A percentile compares a stretch with the other conserved stretches of the same genome.
These are phyloP conservation scores for Fusarium robinianum DNA, from an alignment of 2,329 filamentous ascomycete species.

Conservation along the genomic window DNA sequence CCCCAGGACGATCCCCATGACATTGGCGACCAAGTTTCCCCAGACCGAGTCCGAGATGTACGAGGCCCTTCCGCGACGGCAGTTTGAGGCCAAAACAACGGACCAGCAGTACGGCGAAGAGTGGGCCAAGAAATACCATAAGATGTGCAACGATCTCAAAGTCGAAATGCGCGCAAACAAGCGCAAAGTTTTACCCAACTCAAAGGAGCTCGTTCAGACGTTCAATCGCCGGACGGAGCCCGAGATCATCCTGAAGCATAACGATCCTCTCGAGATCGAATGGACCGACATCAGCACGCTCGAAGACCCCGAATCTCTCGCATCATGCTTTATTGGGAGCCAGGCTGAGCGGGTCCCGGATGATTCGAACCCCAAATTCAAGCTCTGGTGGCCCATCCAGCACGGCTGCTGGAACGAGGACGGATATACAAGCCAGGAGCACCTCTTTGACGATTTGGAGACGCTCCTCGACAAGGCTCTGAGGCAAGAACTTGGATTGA, in stretches of 20 bases:
- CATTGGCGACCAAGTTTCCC: slow-evolving; percentile 77
- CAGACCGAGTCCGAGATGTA: slow-evolving; percentile 84
- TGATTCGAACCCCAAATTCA: slow-evolving; percentile 85
- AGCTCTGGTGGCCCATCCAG: slow-evolving; percentile 88
- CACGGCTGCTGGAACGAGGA: slow-evolving; percentile 88
- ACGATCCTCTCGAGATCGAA: slow-evolving; percentile 89
- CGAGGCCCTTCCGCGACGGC: slow-evolving; percentile 75
- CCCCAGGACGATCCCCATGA: slow-evolving; percentile 92
- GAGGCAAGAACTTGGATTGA: slow-evolving; percentile 79
- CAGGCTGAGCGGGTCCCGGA: slow-evolving; percentile 87
- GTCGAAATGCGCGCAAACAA: slow-evolving; percentile 91
- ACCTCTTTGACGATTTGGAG: slow-evolving; percentile 85
- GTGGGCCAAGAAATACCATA: slow-evolving; percentile 73
- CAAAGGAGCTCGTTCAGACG: slow-evolving; percentile 92
- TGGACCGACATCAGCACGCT: slow-evolving; percentile 82
- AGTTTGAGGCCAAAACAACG: slow-evolving; percentile 62
- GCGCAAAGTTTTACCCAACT: slow-evolving; percentile 93
- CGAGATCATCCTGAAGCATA: slow-evolving; percentile 90
- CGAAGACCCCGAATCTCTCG: slow-evolving; percentile 64
- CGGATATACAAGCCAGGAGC: slow-evolving; percentile 79
- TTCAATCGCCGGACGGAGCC: slow-evolving; percentile 85
- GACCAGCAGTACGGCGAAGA: slow-evolving; percentile 91
- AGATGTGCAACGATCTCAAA: slow-evolving; percentile 86
- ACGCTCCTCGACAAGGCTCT: slow-evolving; percentile 86
- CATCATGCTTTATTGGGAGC: slow-evolving; percentile 76